phyloP scores from a whole-genome alignment of 352 stramenopile species.

The Plasmopara halstedii region DNA sequence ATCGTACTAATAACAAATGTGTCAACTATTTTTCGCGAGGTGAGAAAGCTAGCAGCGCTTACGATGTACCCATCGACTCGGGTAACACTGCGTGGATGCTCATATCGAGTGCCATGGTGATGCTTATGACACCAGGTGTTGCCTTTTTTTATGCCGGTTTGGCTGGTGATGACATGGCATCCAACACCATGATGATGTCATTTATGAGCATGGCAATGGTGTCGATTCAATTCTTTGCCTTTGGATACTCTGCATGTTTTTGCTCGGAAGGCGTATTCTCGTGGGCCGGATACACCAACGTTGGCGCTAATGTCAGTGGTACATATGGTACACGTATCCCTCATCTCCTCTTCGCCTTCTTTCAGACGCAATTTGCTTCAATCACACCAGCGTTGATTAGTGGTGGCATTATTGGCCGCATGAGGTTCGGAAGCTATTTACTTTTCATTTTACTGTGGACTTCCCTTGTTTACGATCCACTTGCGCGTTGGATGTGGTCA shows the following conservation, averaged over 20 bases:
- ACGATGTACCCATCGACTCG: slow-evolving; percentile 19
- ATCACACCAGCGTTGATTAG: slow-evolving; percentile 71
- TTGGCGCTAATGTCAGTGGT: slow-evolving; percentile 32
- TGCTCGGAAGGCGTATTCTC: slow-evolving; percentile 51
- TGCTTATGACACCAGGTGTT: slow-evolving; percentile 21
- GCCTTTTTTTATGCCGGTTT: slow-evolving; percentile 72
- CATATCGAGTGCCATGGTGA: slow-evolving; percentile 17
- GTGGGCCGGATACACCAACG: slow-evolving; percentile 58
- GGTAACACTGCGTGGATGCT: slow-evolving; percentile 29
- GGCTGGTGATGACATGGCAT: slow-evolving; percentile 63
- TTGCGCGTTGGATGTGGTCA: slow-evolving; percentile 83
- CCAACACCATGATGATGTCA: slow-evolving; percentile 82
- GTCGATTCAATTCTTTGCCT: slow-evolving; percentile 75
- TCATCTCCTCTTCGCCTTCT: slow-evolving; percentile 67
- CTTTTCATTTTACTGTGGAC: slow-evolving; percentile 79
- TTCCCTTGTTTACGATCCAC: slow-evolving; percentile 74
- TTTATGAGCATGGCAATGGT: slow-evolving; percentile 71
- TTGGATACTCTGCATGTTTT: slow-evolving; percentile 75
- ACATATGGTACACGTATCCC: slow-evolving; percentile 60
- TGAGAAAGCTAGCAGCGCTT: slow-evolving; percentile 15
- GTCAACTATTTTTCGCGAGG: slow-evolving; percentile 32
- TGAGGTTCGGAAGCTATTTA: slow-evolving; percentile 72
- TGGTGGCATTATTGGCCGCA: slow-evolving; percentile 73
- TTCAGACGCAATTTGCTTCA: slow-evolving; percentile 78
- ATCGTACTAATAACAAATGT: slow-evolving; percentile 17